Percentiles rank a stretch among this genome's conserved stretches.
Evolutionary conservation across 192 early-diverging fungal species (phyloP).

Genomic region (Dissophora globulifera): DNA sequence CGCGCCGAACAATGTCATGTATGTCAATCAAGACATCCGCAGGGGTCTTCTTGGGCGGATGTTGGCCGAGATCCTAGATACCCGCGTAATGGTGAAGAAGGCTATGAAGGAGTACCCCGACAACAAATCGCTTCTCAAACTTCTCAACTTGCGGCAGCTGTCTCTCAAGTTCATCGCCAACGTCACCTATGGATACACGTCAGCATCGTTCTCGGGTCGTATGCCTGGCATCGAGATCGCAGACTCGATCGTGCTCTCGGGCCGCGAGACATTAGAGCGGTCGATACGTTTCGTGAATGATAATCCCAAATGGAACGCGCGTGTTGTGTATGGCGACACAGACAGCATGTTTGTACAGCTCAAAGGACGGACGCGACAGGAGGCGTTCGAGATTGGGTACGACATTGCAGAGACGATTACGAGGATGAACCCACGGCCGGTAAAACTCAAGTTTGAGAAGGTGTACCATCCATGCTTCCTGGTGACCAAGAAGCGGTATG

Average conservation of each 20-base stretch:
- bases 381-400: constrained; percentile 84
- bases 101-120: constrained; percentile 79
- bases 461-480: constrained; percentile 91
- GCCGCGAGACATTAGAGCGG: constrained; percentile 83
- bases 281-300: constrained; percentile 74
- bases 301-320: constrained; percentile 72
- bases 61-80: constrained; percentile 89
- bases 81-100: constrained; percentile 89
- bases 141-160: constrained; percentile 86
- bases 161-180: constrained; percentile 93
- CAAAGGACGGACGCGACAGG: constrained; percentile 71
- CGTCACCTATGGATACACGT: constrained; percentile 91
- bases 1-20: constrained; percentile 87
- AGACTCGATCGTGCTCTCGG: constrained; percentile 91
- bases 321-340: constrained; percentile 95
- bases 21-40: constrained; percentile 86
- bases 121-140: constrained; percentile 68
- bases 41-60: constrained; percentile 82
- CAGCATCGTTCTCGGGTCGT: constrained; percentile 85
- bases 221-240: constrained; percentile 93
- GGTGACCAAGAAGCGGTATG: constrained; percentile 94
- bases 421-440: constrained; percentile 75
- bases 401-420: constrained; percentile 86
- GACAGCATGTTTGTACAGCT: constrained; percentile 90
- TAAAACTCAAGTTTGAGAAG: constrained; percentile 96